Conservation (phyloP, 1,284 basidiomycete genomes). For the Pyrrhoderma lamaoense region DNA sequence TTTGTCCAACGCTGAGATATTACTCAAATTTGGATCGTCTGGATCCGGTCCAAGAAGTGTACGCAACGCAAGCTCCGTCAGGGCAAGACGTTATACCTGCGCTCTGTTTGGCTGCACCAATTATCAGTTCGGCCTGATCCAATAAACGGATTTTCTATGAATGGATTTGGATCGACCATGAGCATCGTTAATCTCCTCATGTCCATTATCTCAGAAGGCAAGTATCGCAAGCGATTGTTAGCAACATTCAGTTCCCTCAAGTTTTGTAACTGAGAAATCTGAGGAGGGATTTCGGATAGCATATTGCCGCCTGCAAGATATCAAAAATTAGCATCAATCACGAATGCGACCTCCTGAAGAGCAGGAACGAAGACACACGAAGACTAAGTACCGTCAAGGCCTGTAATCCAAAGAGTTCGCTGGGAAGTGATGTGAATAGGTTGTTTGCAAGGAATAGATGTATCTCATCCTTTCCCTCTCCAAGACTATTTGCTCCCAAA, state of each 20-base stretch:
- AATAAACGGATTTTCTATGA: conserved; percentile 28
- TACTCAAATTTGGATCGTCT: background rate
- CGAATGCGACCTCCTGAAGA: conserved; percentile 1
- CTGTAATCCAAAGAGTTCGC: conserved; percentile 43
- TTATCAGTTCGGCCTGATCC: background rate
- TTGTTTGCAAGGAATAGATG: conserved; percentile 44
- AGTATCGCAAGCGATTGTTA: conserved; percentile 48
- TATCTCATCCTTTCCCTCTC: conserved; percentile 33
- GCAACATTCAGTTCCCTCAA: conserved; percentile 57
- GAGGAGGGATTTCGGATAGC: conserved; percentile 54
- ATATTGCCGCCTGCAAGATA: conserved; percentile 43
- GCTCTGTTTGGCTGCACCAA: conserved; percentile 13
- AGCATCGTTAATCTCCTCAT: conserved; percentile 42
- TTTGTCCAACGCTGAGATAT: background rate
- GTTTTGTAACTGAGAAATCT: conserved; percentile 47
- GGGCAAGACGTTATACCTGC: conserved; percentile 6
- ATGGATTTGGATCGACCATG: conserved; percentile 49
- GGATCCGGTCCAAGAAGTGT: conserved; percentile 7
- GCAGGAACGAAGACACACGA: conserved; percentile 34
- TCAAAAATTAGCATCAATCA: background rate
- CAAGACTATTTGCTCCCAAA: conserved; percentile 19
- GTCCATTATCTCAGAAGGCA: conserved; percentile 57
- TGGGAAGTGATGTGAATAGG: conserved; percentile 39
- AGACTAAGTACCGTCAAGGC: conserved; percentile 49
- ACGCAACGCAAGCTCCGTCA: conserved; percentile 11